These are phyloP conservation scores for Astraeus odoratus DNA, from an alignment of 768 basidiomycete species.

Conservation along the genomic window DNA sequence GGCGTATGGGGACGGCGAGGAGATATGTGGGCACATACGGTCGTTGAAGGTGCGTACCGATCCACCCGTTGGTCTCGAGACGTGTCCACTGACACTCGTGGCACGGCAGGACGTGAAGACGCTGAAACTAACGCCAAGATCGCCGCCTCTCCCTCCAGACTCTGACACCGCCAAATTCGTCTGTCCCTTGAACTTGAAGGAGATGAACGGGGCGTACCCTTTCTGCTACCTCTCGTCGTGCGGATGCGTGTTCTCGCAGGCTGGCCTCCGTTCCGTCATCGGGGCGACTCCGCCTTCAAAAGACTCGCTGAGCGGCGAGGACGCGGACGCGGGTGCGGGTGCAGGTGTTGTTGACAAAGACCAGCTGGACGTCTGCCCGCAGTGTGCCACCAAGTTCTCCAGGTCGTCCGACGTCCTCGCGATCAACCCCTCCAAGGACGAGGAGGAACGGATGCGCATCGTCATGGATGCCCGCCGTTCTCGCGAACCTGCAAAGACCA, in stretches of 20 bases:
- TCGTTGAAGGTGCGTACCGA: constrained; percentile 83
- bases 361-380: constrained; percentile 61
- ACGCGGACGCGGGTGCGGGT: constrained; percentile 19
- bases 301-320: constrained; percentile 17
- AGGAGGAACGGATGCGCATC: constrained; percentile 50
- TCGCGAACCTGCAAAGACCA: constrained; percentile 46
- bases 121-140: constrained; percentile 72
- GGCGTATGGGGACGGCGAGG: constrained; percentile 84
- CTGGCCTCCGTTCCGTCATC: constrained; percentile 60
- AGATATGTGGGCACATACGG: constrained; percentile 88
- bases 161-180: constrained; percentile 65
- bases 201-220: constrained; percentile 88
- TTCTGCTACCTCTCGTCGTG: constrained; percentile 85
- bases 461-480: constrained; percentile 54
- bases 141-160: constrained; percentile 36
- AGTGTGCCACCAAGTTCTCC: constrained; percentile 68
- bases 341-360: constrained; percentile 12
- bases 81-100: constrained; percentile 1
- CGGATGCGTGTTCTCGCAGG: constrained; percentile 88
- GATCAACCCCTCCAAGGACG: constrained; percentile 67
- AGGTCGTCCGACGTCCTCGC: constrained; percentile 45
- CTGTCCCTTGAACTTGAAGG: constrained; percentile 87
- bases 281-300: constrained; percentile 21
- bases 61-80: too few relatives aligned
- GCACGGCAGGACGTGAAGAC: constrained; percentile 77